Base-by-base conservation (phyloP, 2,329 filamentous ascomycete genomes). In the Cladophialophora bantiana region DNA sequence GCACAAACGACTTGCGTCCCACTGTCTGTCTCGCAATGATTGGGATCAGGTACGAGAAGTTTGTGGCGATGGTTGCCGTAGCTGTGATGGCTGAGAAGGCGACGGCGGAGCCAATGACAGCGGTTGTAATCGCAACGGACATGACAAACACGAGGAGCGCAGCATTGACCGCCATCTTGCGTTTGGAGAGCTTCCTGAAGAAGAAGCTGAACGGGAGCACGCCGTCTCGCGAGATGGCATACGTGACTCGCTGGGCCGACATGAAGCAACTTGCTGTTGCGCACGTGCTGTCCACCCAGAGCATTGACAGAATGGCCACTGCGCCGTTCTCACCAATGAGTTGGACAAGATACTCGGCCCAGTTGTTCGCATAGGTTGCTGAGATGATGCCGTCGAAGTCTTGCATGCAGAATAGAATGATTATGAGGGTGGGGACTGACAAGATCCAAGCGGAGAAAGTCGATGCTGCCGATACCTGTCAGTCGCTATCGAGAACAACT, bases 381-480 rank as follows among this genome's bases (percentile, higher is more conserved):
- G 70, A 70, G 36, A 79, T 74, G 62, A 81, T 77, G 13, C 74
- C 76, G 6, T 78, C 75, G 52, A 81, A 79, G 64, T 80, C 77
- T 70, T 79, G 78, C 59, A 80, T 76, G 69, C 78, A 80, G 72
- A 79, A 79, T 2, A 81, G 73, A n/a, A 80, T 73, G 10, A 80
- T 71, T 50, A 79, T 75, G 7, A 81, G 71, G 1, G 77, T 79
- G 48, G 78, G 78, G 2, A 80, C 68, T 1, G 78, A 80, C 35
- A 79, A 65, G 7, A 78, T 4, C 77, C 77, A 79, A 4, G 77
- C 72, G 1, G 74, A 77, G 15, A 78, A 69, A 1, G 77, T 79
- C 7, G 74, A 74, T 65, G 74, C 74, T 50, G 45, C 45, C 10
- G 7, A 50, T 12, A 50, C 3, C 18, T 50, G 10, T 50, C 3